Evolutionary conservation across 2,329 filamentous ascomycete species (phyloP), one percentile per base, ranked within the genome.

Genomic region (Helotiales sp.): DNA sequence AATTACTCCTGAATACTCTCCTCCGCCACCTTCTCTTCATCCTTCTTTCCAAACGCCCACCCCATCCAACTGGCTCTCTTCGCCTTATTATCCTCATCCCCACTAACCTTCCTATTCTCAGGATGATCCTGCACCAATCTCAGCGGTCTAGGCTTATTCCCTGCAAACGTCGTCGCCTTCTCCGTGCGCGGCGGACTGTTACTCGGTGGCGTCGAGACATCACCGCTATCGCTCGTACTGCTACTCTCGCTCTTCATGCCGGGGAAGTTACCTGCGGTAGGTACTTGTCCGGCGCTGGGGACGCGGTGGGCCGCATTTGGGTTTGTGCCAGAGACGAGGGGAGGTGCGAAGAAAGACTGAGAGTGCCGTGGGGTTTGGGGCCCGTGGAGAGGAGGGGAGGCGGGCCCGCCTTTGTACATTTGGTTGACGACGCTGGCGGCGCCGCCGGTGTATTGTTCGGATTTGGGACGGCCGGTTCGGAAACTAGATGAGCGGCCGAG

Each of bases 101-200:
- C 66, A 43, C 71, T 69, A 34, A 72, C 77, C 52, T 70, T 63
- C 37, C 62, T 62, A 34, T 65, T 71, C 2, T 87, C 86, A 24
- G 80, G 78, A 71, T 90, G 90, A 80, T 97, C 93, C 79, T 96
- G 92, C 55, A 98, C 93, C 32, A 99, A 84, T 17, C 95, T 86
- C 71, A 99, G 82, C 6, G 95, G 95, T 40, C 94, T 87, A 66
- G 96, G 89, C 79, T 96, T 96, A 75, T 89, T 90, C 52, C 88
- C 88, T 3, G 86, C 86, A 64, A 87, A 87, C 1, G 84, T 87
- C 67, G 82, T 81, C 78, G 87, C 86, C 75, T 89, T 75, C 37
- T 68, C 62, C 55, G 78, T 77, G 11, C 87, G 82, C 17, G 87
- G 87, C 30, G 86, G 87, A 71, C 80, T 89, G 61, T 79, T 78